Conservation (phyloP, 176 grass and related monocot genomes). For the Tuctoria greenei region DNA sequence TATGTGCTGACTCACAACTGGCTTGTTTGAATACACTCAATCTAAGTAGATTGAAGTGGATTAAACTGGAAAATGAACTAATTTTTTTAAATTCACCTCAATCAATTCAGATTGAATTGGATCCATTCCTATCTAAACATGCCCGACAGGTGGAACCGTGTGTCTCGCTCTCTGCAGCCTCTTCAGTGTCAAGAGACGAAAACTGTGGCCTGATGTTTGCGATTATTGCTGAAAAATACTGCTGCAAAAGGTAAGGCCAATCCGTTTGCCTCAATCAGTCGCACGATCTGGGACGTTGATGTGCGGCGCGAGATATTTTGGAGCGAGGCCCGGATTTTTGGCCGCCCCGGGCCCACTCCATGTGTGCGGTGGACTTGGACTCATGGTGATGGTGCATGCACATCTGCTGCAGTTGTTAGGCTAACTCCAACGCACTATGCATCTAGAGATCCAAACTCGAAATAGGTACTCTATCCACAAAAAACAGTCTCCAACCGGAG, state of each 20-base stretch:
- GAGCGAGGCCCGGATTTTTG: neutral
- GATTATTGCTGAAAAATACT: too few relatives aligned
- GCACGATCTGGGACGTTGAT: neutral
- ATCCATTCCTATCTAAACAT: neutral
- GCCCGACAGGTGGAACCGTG: slow-evolving; percentile 10
- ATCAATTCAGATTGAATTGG: too few relatives aligned
- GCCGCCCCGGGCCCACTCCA: neutral
- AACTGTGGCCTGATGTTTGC: too few relatives aligned
- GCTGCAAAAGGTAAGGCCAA: neutral
- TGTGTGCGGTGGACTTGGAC: slow-evolving; percentile 3
- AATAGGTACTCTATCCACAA: too few relatives aligned
- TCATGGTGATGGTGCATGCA: too few relatives aligned
- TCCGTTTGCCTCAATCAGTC: neutral
- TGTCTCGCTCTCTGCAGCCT: slow-evolving; percentile 9
- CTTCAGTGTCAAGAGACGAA: neutral
- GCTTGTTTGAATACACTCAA: too few relatives aligned
- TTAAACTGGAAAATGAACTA: too few relatives aligned
- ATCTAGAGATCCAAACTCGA: too few relatives aligned
- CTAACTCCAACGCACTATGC: too few relatives aligned
- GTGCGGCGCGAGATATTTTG: slow-evolving; percentile 21
- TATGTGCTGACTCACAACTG: neutral
- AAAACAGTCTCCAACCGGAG: too few relatives aligned
- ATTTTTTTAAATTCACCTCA: neutral
- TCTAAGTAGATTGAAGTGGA: too few relatives aligned
- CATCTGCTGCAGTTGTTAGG: neutral